phyloP scores from a whole-genome alignment of 352 stramenopile genomes.

The Globisporangium cystogenes region DNA sequence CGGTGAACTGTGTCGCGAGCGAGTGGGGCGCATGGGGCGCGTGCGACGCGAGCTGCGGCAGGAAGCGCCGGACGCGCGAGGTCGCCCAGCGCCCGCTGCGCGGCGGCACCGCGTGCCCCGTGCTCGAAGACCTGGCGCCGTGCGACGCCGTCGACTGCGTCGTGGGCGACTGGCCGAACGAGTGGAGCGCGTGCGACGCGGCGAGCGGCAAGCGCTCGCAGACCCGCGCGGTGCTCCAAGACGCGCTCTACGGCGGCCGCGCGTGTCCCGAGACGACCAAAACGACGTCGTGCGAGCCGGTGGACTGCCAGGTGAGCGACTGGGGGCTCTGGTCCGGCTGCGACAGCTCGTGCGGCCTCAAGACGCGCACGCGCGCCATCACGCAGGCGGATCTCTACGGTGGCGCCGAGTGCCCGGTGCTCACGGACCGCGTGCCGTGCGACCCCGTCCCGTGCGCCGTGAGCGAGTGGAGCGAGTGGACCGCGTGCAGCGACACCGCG shows the following conservation, averaged over 20 bases:
- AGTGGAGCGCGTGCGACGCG: slow-evolving; percentile 30
- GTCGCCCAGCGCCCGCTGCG: slow-evolving; percentile 27
- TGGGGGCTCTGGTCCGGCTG: slow-evolving; percentile 28
- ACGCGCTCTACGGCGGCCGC: slow-evolving; percentile 28
- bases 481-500: slow-evolving; percentile 35
- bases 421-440: slow-evolving; percentile 32
- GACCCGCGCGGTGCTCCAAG: slow-evolving; percentile 30
- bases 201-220: slow-evolving; percentile 22
- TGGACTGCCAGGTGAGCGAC: slow-evolving; percentile 37
- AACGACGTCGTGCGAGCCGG: slow-evolving; percentile 39
- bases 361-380: slow-evolving; percentile 31
- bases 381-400: slow-evolving; percentile 44
- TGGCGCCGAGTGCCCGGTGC: slow-evolving; percentile 31
- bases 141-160: slow-evolving; percentile 40
- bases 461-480: slow-evolving; percentile 42
- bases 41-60: slow-evolving; percentile 32
- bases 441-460: slow-evolving; percentile 38
- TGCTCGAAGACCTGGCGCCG: slow-evolving; percentile 27
- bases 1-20: slow-evolving; percentile 40
- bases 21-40: slow-evolving; percentile 35
- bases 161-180: slow-evolving; percentile 26
- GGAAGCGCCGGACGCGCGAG: slow-evolving; percentile 29
- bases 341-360: slow-evolving; percentile 20
- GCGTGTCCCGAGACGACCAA: slow-evolving; percentile 23
- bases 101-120: slow-evolving; percentile 20